These are phyloP conservation scores for Periglandula ipomoeae DNA, from an alignment of 2,329 filamentous ascomycete species.

Conservation along the genomic window DNA sequence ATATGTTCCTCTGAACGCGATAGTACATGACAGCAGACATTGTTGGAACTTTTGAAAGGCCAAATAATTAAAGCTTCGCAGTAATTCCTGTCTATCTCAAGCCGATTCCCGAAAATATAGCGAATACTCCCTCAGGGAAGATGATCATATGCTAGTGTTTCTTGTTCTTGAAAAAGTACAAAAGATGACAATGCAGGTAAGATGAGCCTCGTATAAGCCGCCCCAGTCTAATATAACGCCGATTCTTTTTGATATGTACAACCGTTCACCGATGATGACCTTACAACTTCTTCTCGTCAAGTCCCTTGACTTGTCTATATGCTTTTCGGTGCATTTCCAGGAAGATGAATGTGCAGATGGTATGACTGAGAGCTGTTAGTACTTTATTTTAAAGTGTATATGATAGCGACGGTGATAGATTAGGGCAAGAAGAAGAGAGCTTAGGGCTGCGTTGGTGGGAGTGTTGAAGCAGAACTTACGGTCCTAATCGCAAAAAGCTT, in stretches of 20 bases:
- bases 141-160: background rate
- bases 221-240: background rate
- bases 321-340: constrained; percentile 77
- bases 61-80: background rate
- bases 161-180: background rate
- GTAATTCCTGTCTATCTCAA: background rate
- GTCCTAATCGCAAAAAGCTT: constrained; percentile 56
- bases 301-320: constrained; percentile 49
- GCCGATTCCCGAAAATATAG: background rate
- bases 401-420: too few species aligned
- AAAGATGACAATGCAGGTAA: background rate
- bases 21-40: too few species aligned
- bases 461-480: constrained; percentile 33
- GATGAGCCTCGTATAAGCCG: background rate
- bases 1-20: too few species aligned
- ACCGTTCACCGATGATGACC: background rate
- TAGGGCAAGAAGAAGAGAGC: too few species aligned
- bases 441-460: background rate
- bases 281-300: constrained; percentile 18
- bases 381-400: too few species aligned
- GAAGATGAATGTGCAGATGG: constrained; percentile 79
- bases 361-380: constrained; percentile 45
- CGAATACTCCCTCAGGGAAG: too few species aligned
- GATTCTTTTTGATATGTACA: background rate
- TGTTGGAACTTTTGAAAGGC: too few species aligned